These are phyloP conservation scores for Prunus mira DNA, from an alignment of 306 rosid genomes.

Conservation along the genomic window DNA sequence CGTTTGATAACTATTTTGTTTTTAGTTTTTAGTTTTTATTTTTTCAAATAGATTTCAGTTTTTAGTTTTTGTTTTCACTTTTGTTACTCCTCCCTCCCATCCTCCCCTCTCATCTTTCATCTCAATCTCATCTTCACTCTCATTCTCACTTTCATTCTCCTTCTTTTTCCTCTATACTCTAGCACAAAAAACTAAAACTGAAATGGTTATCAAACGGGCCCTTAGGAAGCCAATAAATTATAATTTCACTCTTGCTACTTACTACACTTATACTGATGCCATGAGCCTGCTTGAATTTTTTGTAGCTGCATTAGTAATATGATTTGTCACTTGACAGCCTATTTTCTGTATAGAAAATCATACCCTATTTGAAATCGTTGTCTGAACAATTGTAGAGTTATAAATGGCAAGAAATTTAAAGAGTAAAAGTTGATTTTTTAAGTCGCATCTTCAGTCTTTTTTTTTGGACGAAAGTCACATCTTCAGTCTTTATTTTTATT, in stretches of 20 bases:
- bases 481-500: background rate
- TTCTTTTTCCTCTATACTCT: too few relatives aligned
- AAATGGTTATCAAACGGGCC: too few relatives aligned
- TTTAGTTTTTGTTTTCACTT: too few relatives aligned
- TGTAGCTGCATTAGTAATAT: background rate
- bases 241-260: background rate
- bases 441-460: background rate
- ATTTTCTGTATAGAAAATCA: background rate
- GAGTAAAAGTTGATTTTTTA: background rate
- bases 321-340: background rate
- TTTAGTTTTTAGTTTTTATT: too few relatives aligned
- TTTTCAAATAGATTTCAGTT: too few relatives aligned
- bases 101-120: too few relatives aligned
- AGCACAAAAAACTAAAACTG: too few relatives aligned
- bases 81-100: too few relatives aligned
- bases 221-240: too few relatives aligned
- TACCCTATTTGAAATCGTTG: background rate
- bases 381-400: background rate
- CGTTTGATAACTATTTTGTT: too few relatives aligned
- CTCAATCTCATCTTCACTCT: too few relatives aligned
- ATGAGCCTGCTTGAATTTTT: background rate
- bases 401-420: background rate
- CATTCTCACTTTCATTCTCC: too few relatives aligned
- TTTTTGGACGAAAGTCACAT: background rate
- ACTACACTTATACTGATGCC: background rate